Evolutionary conservation across 2,329 filamentous ascomycete species (phyloP).

Genomic region (Trichoderma afroharzianum): DNA sequence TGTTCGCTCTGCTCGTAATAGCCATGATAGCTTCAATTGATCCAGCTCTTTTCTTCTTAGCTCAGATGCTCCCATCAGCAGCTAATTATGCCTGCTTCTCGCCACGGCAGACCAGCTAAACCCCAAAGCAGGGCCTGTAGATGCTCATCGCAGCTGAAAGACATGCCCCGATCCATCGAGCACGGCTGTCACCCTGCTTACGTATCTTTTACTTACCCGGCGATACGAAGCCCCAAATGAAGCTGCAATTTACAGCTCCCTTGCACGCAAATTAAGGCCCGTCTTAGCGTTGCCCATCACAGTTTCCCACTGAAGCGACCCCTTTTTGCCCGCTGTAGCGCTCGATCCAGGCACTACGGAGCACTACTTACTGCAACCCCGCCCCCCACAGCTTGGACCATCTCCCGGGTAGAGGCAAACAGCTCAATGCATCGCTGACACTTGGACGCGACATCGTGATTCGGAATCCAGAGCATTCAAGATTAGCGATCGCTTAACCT

Average conservation of each 20-base stretch:
- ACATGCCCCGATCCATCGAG: neutral
- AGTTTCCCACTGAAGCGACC: constrained; percentile 1
- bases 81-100: neutral
- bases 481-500: constrained; percentile 2
- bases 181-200: neutral
- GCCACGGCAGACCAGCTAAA: neutral
- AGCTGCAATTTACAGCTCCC: constrained; percentile 14
- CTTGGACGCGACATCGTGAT: neutral
- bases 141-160: neutral
- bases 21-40: neutral
- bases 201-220: neutral
- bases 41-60: neutral
- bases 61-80: neutral
- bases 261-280: constrained; percentile 12
- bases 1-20: neutral
- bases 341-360: neutral
- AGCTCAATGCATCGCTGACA: neutral
- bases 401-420: neutral
- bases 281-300: constrained; percentile 5
- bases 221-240: neutral
- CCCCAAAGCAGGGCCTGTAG: neutral
- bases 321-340: neutral
- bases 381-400: constrained; percentile 20
- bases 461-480: neutral
- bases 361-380: constrained; percentile 8